A percentile compares a stretch with the other conserved stretches of the same genome.
Conservation (phyloP, 768 basidiomycete species). For the Stropharia rugosoannulata region DNA sequence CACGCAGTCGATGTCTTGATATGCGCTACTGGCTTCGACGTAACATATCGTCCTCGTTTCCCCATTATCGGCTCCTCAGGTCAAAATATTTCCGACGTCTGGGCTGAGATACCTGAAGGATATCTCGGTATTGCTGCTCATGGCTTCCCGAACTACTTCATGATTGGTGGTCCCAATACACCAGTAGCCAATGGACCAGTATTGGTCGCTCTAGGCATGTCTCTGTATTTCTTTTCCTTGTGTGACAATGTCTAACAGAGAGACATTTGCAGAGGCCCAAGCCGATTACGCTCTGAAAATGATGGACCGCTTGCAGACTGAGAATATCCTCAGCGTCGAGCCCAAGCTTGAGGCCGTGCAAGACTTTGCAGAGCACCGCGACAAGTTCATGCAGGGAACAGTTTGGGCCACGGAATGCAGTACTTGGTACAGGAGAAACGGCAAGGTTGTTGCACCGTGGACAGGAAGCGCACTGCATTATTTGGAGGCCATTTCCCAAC, state of each 20-base stretch:
- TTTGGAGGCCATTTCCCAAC: slow-evolving; percentile 29
- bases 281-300: slow-evolving; percentile 32
- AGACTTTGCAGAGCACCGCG: slow-evolving; percentile 30
- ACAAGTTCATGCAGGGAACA: slow-evolving; percentile 31
- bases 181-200: slow-evolving; percentile 34
- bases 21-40: slow-evolving; percentile 39
- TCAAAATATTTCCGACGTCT: slow-evolving; percentile 27
- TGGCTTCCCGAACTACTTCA: slow-evolving; percentile 34
- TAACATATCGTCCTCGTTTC: slow-evolving; percentile 32
- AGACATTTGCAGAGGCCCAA: slow-evolving; percentile 25
- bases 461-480: slow-evolving; percentile 36
- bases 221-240: background rate
- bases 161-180: slow-evolving; percentile 31
- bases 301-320: slow-evolving; percentile 32
- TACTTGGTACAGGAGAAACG: slow-evolving; percentile 36
- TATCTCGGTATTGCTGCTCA: slow-evolving; percentile 31
- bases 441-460: slow-evolving; percentile 33
- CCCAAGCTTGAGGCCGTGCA: slow-evolving; percentile 32
- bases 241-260: background rate
- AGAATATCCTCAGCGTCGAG: slow-evolving; percentile 34
- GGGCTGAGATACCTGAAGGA: slow-evolving; percentile 27
- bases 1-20: slow-evolving; percentile 33
- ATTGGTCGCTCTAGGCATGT: slow-evolving; percentile 28
- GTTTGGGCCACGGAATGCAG: slow-evolving; percentile 30
- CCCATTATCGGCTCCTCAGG: slow-evolving; percentile 27